Conservation (phyloP, 768 basidiomycete genomes). For the Trametes sanguinea region DNA sequence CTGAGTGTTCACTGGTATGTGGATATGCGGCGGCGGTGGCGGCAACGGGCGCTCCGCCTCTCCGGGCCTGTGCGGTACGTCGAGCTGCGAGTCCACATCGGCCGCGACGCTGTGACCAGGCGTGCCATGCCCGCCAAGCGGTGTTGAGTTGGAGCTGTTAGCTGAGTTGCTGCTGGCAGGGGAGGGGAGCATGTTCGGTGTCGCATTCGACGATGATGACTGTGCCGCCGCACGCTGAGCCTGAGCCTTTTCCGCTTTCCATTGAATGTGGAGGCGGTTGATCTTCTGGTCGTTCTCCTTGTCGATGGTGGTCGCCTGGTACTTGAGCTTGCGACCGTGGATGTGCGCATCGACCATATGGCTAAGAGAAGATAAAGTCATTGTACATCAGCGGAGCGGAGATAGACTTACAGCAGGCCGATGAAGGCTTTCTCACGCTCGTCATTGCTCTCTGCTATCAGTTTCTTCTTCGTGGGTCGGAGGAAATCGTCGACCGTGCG, state of each 20-base stretch:
- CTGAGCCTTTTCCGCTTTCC: constrained; percentile 21
- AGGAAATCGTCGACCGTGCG: constrained; percentile 67
- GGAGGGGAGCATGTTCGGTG: constrained; percentile 76
- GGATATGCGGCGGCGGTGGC: constrained; percentile 23
- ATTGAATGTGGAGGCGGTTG: constrained; percentile 12
- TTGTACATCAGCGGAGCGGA: neutral
- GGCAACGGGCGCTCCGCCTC: constrained; percentile 21
- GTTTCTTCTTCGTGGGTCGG: constrained; percentile 72
- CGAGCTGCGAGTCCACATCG: neutral
- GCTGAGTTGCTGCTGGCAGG: constrained; percentile 66
- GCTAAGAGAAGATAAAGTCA: constrained; percentile 42
- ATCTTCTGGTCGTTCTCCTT: constrained; percentile 19
- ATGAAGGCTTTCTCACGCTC: constrained; percentile 62
- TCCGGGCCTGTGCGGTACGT: constrained; percentile 27
- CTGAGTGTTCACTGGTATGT: constrained; percentile 24
- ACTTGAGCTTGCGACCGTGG: constrained; percentile 51
- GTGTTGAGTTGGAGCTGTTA: constrained; percentile 77
- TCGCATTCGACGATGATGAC: constrained; percentile 7
- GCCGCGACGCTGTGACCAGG: constrained; percentile 33
- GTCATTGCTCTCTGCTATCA: constrained; percentile 49
- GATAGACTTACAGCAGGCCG: constrained; percentile 73
- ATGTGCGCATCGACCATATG: constrained; percentile 82
- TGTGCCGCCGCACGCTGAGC: constrained; percentile 6
- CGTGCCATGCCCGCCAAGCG: constrained; percentile 61
- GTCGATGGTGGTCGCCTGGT: constrained; percentile 36